Evolutionary conservation across 768 basidiomycete genomes (phyloP), one percentile per base, ranked within the genome.

Genomic region (Leccinellum rugosiceps): DNA sequence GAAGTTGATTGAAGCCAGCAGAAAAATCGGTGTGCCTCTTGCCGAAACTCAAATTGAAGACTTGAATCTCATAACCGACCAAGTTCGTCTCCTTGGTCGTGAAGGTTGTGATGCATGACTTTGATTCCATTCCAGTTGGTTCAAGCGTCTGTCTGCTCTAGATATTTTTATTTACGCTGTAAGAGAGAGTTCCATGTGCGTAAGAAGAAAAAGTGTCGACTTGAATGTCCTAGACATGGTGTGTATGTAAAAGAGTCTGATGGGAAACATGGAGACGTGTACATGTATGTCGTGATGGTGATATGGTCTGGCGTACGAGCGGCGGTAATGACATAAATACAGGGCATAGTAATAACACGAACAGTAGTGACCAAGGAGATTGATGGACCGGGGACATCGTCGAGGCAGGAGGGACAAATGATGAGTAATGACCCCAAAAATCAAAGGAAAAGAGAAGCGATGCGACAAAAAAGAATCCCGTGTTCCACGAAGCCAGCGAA

Each of bases 381-480:
- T 15, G 55, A n/a, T 35, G 49, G 53, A 47, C 31, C 26, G 35
- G 30, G 26, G 41, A 45, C 38, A 15, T n/a, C 19, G 48, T 47
- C 26, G 26, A 25, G 45, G 26, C 7, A 26, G 45, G 25, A 25
- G 46, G 11, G 21, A 17, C 13, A 31, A 11, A 43, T 19, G 10
- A 43, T 19, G 41, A 43, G 19, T 43, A 13, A 10, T 8, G 21
- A 34, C 23, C 45, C 46, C 30, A 31, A 53, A 30, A 21, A 38
- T 38, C 35, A 38, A 38, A 38, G 35, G 35, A 43, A 43, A 41
- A 41, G 7, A 41, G 17, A 30, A 30, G 30, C 3, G 21, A 50
- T 25, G 47, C 11, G 25, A n/a, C 30, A 56, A 56, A 45, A 56
- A 57, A 57, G 55, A 56, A 56, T 55, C 30, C 48, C 25, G 11